Base-by-base conservation (phyloP, 108 stramenopile species). In the Stephanodiscus minutulus region DNA sequence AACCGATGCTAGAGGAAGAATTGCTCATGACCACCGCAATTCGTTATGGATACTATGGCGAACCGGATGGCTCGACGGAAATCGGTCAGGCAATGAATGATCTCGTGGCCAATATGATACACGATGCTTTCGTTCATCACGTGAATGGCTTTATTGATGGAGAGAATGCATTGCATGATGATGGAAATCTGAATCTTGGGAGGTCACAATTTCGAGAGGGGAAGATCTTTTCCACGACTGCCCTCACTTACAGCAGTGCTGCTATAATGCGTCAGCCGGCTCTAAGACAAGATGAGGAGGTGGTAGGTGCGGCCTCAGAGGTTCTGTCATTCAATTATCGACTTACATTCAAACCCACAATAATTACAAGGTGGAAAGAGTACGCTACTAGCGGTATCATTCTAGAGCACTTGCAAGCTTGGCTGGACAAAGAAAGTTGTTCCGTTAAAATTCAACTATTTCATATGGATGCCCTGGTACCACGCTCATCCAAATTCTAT, bases 201-300 rank as follows among this genome's bases (percentile, higher is more conserved):
- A 35, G 37, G 4, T 36, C 25, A 33, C 17, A 29, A 8, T 70
- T 35, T 49, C 13, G 67, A 27, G 11, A 36, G 48, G 22, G 55
- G 3, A 28, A 44, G 43, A 17, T 44, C n/a, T 36, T 61, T 1
- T 21, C 68, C 0, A 82, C 72, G 22, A 77, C 61, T 55, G 76
- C 81, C 12, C 54, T 73, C 27, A 80, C 84, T 11, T 87, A 83
- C 60, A 73, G 67, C 25, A 77, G 83, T 60, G 61, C 86, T 35
- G 72, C 86, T 10, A 85, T 65, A 33, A 59, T 86, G 27, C 81
- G 89, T 33, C 83, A 85, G 50, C 70, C 61, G 12, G 68, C 82
- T n/a, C 71, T 93, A 21, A 25, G 64, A 47, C 88, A 89, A 81
- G 89, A 90, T 54, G 54, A 37, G 21, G 85, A 80, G 22, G 71